Evolutionary conservation across 2,329 filamentous ascomycete genomes (phyloP), one percentile per base, ranked within the genome.

Genomic region (Claviceps africana): DNA sequence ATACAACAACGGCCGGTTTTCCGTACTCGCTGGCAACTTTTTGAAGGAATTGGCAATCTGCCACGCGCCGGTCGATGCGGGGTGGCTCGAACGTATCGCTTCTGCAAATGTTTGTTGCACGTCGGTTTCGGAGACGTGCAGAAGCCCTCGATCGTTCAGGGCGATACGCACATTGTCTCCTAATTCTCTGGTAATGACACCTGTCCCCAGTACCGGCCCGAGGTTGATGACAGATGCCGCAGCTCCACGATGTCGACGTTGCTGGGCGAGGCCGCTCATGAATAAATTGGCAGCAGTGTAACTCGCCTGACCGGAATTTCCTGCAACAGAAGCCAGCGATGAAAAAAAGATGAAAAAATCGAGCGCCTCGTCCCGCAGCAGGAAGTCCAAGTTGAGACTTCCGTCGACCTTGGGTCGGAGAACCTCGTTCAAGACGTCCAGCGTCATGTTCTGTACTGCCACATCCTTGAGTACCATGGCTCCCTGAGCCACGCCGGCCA

Each of bases 241-340:
- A 0, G 72, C 54, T 0, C 72, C 72, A 3, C 67, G 63, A 1
- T 55, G 56, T 0, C 67, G 54, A 4, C 74, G 60, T 17, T 70
- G 61, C 0, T 55, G 47, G 0, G 65, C 68, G 0, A 78, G 57
- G 1, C 56, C 56, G 8, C 56, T 57, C 65, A 76, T 69, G 60
- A 66, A 78, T 3, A 56, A 55, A 55, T 75, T 75, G 3, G 68
- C 72, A 0, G 71, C 70, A 0, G 62, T 59, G 53, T 78, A 78
- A 55, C 69, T 72, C 2, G 65, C 56, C 56, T 78, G 74, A 6
- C 61, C 64, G 8, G 45, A 25, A 47, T 64, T 65, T 3, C 68
- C 68, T 5, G 59, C 51, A 3, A 65, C 55, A 2, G 46, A 46
- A 0, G 59, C 52, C 1, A 64, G 28, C 0, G 68, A 70, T 1